These are phyloP conservation scores for Clonostachys rosea DNA, from an alignment of 2,329 filamentous ascomycete genomes.

Conservation along the genomic window DNA sequence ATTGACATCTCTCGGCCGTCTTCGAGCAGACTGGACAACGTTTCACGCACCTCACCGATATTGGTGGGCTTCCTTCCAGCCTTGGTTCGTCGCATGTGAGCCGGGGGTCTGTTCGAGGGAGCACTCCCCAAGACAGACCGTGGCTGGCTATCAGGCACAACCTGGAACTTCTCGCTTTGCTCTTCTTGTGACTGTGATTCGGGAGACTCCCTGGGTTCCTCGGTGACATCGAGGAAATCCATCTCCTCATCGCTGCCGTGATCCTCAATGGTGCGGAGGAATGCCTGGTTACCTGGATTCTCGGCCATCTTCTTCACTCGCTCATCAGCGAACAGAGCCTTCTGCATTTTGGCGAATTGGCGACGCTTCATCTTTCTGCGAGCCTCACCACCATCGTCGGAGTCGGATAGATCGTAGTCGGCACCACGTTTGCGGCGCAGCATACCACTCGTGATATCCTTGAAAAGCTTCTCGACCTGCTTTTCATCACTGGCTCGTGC, in stretches of 20 bases:
- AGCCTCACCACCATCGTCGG: constrained; percentile 79
- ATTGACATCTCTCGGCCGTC: constrained; percentile 46
- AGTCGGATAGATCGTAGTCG: constrained; percentile 83
- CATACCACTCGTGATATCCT: constrained; percentile 85
- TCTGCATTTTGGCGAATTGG: constrained; percentile 89
- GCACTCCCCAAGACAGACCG: constrained; percentile 26
- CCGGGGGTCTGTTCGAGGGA: constrained; percentile 45
- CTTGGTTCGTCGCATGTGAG: constrained; percentile 58
- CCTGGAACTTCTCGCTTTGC: constrained; percentile 19
- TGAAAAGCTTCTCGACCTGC: constrained; percentile 84
- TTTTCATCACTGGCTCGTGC: constrained; percentile 80
- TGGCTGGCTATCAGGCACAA: constrained; percentile 49
- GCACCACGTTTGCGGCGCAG: constrained; percentile 79
- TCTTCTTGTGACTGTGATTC: constrained; percentile 24
- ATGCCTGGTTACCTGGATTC: constrained; percentile 84
- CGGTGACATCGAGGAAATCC: constrained; percentile 57
- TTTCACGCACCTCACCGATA: constrained; percentile 76
- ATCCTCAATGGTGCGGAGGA: constrained; percentile 86
- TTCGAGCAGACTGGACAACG: constrained; percentile 79
- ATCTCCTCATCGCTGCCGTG: constrained; percentile 70
- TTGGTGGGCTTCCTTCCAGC: constrained; percentile 65
- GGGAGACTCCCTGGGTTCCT: constrained; percentile 22
- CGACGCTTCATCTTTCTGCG: constrained; percentile 76
- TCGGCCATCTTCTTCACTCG: constrained; percentile 86
- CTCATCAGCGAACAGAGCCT: constrained; percentile 82